Conservation (phyloP, 306 rosid genomes). For the Vigna nakashimae region DNA sequence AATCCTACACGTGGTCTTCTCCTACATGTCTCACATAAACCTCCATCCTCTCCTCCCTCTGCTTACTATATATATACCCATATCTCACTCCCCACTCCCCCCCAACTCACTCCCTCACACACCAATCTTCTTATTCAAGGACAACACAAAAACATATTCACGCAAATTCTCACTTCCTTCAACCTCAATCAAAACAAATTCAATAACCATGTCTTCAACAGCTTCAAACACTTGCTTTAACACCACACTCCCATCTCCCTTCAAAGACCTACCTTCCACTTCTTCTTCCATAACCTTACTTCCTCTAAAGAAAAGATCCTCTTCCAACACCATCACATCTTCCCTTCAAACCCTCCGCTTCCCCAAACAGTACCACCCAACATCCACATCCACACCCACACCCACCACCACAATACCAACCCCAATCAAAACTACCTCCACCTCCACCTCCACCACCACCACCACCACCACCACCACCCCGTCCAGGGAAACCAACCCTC, state of each 20-base stretch:
- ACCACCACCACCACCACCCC: neutral
- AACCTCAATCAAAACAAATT: no score
- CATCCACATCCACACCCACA: conserved; percentile 29
- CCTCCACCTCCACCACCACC: conserved; percentile 35
- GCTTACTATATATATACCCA: conserved; percentile 58
- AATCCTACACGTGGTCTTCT: conserved; percentile 81
- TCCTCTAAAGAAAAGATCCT: conserved; percentile 26
- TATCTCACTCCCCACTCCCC: conserved; percentile 47
- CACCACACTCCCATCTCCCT: conserved; percentile 38
- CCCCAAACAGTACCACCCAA: conserved; percentile 52
- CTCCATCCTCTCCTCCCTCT: conserved; percentile 32
- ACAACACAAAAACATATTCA: no score
- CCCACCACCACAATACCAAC: conserved; percentile 12
- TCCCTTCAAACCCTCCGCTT: conserved; percentile 73
- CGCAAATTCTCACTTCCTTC: neutral
- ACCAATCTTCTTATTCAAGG: neutral
- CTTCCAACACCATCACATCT: conserved; percentile 26
- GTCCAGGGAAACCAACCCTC: neutral
- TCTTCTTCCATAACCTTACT: conserved; percentile 39
- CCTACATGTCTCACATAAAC: conserved; percentile 54
- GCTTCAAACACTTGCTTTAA: conserved; percentile 47
- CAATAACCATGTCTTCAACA: conserved; percentile 45
- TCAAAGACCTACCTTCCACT: conserved; percentile 4
- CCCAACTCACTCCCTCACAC: conserved; percentile 14
- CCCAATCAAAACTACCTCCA: neutral